phyloP scores from a whole-genome alignment of 2,329 filamentous ascomycete species.

The Aspergillus candidus region DNA sequence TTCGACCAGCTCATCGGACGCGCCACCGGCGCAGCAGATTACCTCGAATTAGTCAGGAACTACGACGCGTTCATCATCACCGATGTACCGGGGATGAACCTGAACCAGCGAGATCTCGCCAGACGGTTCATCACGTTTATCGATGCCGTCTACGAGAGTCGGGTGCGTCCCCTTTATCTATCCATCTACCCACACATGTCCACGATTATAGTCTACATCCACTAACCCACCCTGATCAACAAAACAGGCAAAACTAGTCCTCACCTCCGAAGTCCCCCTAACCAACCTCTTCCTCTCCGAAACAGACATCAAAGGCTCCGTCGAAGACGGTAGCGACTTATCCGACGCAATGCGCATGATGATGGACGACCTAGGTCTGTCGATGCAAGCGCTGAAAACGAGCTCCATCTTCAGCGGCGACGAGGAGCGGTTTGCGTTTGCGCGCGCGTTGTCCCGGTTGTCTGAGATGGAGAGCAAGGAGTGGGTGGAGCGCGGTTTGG shows the following conservation, averaged over 20 bases:
- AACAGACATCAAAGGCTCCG: constrained; percentile 59
- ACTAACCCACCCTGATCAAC: neutral
- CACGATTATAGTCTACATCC: neutral
- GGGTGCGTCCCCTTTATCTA: constrained; percentile 39
- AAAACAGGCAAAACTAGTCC: constrained; percentile 80
- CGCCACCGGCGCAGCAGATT: constrained; percentile 89
- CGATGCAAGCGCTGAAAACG: constrained; percentile 76
- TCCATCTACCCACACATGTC: neutral
- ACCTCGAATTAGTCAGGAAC: constrained; percentile 79
- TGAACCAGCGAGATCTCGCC: constrained; percentile 77
- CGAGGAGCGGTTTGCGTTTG: constrained; percentile 95
- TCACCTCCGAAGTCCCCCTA: constrained; percentile 82
- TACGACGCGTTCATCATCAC: constrained; percentile 93
- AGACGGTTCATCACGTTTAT: constrained; percentile 95
- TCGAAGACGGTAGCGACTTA: constrained; percentile 46
- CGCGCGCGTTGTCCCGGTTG: constrained; percentile 74
- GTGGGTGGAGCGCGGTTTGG: constrained; percentile 79
- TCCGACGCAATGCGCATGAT: constrained; percentile 69
- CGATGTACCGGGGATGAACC: constrained; percentile 85
- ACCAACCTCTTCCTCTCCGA: constrained; percentile 77
- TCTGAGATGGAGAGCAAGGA: constrained; percentile 90
- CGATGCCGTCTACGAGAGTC: constrained; percentile 83
- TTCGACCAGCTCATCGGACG: constrained; percentile 87
- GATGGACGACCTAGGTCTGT: constrained; percentile 83
- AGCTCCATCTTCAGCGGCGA: constrained; percentile 86